Base-by-base conservation (phyloP, 169 alveolate genomes). In the Theileria sp. region DNA sequence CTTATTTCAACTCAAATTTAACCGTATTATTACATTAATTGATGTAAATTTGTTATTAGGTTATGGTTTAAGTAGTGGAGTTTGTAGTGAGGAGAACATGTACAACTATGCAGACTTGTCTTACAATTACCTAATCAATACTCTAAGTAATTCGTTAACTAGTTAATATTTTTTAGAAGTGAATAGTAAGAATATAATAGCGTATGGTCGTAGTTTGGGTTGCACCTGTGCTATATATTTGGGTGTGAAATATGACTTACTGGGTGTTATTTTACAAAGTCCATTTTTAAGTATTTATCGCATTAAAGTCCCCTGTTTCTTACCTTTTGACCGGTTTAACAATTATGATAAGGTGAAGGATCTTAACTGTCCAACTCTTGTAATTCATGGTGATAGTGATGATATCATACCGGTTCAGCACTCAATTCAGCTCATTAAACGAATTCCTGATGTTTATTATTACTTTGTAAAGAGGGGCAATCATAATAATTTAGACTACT, bases 161-260 rank as follows among this genome's bases (percentile, higher is more conserved):
- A 21, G 23, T 25, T 19, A 7, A n/a, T 15, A 54, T 3, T 44
- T 66, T 75, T 10, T 32, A 81, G 89, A 89, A 32, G 79, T 95
- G 32, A 93, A 96, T 30, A 76, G 87, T 66, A 21, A 86, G 10
- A 90, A 81, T 36, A 80, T 95, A 54, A 82, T 96, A 51, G 92
- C 94, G 17, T 96, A 86, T 70, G 98, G 98, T n/a, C 83, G 98
- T 69, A 94, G 97, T 54, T 81, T 96, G 21, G 98, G 98, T 28
- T 86, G 95, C 64, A 96, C 96, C 5, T 96, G 97, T 10, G 84
- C 95, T 50, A 91, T 94, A 51, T 95, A 94, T 85, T 80, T 95
- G 64, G 97, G 96, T 32, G 89, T 91, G 38, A 80, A 87, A 75
- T 75, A 72, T 12, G 71, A 75, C 17, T 77, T 95, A 32, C 88